Percentiles rank a stretch among this genome's conserved stretches.
phyloP scores from a whole-genome alignment of 208 protist genomes.

The Naegleria gruberi region DNA sequence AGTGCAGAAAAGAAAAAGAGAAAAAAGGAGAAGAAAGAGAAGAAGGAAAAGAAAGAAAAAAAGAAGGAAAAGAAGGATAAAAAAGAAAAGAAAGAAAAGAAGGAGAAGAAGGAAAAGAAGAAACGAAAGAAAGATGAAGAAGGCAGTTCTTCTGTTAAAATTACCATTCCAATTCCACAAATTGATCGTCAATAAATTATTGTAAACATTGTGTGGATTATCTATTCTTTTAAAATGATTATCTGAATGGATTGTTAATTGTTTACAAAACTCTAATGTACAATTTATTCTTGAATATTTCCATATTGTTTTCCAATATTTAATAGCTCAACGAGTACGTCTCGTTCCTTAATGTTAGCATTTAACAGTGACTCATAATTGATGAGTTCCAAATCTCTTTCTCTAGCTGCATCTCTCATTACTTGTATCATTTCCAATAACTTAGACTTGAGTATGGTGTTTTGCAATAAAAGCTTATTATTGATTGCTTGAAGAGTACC shows the following conservation, averaged over 20 bases:
- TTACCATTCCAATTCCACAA: not conserved
- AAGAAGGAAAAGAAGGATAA: not conserved
- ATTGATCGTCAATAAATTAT: not conserved
- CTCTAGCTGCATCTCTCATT: not conserved
- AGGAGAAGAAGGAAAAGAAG: not conserved
- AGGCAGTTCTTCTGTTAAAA: not conserved
- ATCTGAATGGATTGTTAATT: no score
- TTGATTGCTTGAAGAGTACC: not conserved
- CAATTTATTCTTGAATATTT: no score
- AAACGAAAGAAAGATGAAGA: not conserved
- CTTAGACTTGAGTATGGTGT: not conserved
- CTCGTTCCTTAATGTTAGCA: not conserved
- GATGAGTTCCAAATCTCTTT: not conserved
- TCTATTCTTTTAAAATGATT: no score
- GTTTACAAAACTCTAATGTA: no score
- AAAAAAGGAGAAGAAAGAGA: not conserved
- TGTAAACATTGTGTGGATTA: no score
- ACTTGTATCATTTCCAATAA: not conserved
- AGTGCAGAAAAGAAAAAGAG: not conserved
- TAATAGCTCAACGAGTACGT: not conserved
- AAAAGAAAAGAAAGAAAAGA: not conserved
- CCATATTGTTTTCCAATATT: not conserved
- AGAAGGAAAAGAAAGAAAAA: slow-evolving; percentile 1
- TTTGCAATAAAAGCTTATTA: not conserved
- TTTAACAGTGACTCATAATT: not conserved